Evolutionary conservation across 1,139 yeast genomes (phyloP).

Genomic region (Magnusiomyces magnusii): DNA sequence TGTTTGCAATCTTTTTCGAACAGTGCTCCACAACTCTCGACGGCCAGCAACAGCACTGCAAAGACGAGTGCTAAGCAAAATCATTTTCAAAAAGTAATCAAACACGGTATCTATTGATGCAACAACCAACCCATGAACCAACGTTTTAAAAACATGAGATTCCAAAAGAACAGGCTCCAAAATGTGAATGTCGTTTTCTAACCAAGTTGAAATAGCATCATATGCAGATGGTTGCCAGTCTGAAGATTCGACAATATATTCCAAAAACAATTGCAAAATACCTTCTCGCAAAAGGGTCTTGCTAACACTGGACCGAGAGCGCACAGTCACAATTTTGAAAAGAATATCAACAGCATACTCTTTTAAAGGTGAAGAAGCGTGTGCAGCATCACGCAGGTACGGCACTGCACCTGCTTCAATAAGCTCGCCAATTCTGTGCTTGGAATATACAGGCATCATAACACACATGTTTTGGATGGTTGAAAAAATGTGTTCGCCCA

Average conservation of each 20-base stretch:
- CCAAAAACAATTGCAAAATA: neutral
- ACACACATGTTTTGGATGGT: neutral
- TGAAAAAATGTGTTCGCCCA: neutral
- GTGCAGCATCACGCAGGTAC: neutral
- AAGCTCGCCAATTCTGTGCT: neutral
- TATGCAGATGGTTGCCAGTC: conserved; percentile 4
- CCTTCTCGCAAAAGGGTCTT: neutral
- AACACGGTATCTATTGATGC: neutral
- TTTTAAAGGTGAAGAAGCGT: neutral
- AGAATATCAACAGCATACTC: neutral
- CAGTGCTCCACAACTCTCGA: neutral
- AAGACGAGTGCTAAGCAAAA: neutral
- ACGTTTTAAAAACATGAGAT: neutral
- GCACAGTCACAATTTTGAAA: neutral
- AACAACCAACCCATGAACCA: neutral
- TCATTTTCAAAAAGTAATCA: conserved; percentile 4
- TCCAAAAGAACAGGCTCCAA: neutral
- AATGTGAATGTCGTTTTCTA: neutral
- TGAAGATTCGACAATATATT: neutral
- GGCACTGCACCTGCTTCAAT: neutral
- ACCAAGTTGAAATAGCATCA: conserved; percentile 2
- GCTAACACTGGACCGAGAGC: neutral
- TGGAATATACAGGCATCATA: neutral
- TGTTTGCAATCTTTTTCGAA: neutral
- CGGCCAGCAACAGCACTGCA: neutral